These are phyloP conservation scores for Cardamine occulta DNA, from an alignment of 345 rosid species.

Conservation along the genomic window DNA sequence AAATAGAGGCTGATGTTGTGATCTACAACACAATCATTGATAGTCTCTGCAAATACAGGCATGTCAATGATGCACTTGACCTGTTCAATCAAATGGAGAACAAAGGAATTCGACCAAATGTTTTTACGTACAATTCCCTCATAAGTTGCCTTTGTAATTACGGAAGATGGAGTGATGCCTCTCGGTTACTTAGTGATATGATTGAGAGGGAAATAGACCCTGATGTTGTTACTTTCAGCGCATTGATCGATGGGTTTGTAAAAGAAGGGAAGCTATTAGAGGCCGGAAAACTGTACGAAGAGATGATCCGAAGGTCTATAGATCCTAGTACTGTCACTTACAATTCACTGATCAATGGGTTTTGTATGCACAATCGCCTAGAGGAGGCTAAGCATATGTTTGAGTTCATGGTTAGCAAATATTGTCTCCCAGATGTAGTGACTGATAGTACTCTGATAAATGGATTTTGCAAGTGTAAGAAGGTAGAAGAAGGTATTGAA, in stretches of 20 bases:
- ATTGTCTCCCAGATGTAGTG: not conserved
- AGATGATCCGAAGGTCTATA: not conserved
- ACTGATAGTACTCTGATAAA: not conserved
- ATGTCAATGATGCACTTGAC: too few relatives aligned
- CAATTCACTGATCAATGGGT: not conserved
- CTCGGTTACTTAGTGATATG: too few relatives aligned
- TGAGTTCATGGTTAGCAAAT: not conserved
- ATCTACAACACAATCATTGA: too few relatives aligned
- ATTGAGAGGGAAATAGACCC: not conserved
- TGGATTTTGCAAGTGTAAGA: not conserved
- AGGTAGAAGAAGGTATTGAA: not conserved
- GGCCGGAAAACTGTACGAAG: not conserved
- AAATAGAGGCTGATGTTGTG: too few relatives aligned
- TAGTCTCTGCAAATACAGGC: too few relatives aligned
- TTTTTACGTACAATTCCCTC: too few relatives aligned
- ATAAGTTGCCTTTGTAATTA: too few relatives aligned
- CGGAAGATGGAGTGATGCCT: too few relatives aligned
- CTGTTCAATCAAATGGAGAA: too few relatives aligned
- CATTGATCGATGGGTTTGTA: slow-evolving; percentile 3
- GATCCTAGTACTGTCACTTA: fast-evolving
- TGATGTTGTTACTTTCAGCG: not conserved
- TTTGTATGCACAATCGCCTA: not conserved
- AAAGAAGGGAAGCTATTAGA: slow-evolving; percentile 6
- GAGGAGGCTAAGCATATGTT: not conserved
- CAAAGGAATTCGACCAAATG: too few relatives aligned